phyloP scores from a whole-genome alignment of 2,329 filamentous ascomycete genomes.

The Colletotrichum sp. region DNA sequence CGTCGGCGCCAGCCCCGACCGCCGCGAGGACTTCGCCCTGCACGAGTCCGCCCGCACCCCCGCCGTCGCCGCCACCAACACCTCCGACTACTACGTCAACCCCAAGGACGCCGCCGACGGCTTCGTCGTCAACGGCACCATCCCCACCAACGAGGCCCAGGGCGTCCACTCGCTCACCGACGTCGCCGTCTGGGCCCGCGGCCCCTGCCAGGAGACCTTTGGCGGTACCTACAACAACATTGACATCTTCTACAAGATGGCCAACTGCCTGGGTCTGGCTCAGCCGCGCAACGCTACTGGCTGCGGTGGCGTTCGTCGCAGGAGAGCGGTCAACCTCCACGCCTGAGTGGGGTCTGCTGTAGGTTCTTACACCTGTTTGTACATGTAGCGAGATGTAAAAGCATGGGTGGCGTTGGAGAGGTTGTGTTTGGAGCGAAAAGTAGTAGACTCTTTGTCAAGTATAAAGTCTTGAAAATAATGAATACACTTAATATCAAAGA shows the following conservation, averaged over 20 bases:
- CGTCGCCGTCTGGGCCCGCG: constrained; percentile 78
- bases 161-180: constrained; percentile 82
- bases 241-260: constrained; percentile 78
- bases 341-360: neutral
- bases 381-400: neutral
- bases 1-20: constrained; percentile 74
- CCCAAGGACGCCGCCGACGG: constrained; percentile 69
- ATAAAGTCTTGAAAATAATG: neutral
- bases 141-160: constrained; percentile 66
- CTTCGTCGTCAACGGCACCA: constrained; percentile 77
- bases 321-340: neutral
- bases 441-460: neutral
- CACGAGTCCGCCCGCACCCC: constrained; percentile 68
- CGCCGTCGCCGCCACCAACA: constrained; percentile 50
- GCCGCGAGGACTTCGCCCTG: constrained; percentile 77
- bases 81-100: constrained; percentile 69
- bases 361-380: neutral
- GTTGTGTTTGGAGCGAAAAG: neutral
- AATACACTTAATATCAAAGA: neutral
- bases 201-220: constrained; percentile 80
- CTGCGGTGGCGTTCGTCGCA: neutral
- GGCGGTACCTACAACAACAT: constrained; percentile 74
- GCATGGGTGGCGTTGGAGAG: constrained; percentile 2
- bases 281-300: constrained; percentile 20
- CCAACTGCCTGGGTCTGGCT: constrained; percentile 67